Base-by-base conservation (phyloP, 1,284 basidiomycete genomes). In the Sphagnurus paluster region DNA sequence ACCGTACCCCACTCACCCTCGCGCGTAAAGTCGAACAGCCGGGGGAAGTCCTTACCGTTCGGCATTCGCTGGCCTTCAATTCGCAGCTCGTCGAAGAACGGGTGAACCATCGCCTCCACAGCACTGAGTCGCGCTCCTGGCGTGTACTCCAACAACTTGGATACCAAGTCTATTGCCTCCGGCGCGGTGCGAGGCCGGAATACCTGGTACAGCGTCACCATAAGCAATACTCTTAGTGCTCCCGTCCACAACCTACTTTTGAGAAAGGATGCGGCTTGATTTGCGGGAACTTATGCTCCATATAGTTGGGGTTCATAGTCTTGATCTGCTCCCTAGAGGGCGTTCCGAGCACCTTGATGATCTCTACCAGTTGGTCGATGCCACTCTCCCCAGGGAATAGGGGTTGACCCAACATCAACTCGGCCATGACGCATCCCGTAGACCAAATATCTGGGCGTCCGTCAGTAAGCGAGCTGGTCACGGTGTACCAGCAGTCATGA, bases 291-390 rank as follows among this genome's bases (percentile, higher is more conserved):
- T 98, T 98, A 84, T 99, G 96, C 69, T 99, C 97, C 97, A 99
- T 99, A 75, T 99, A 99, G 75, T 96, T 96, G 41, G 97, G 96
- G 72, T 99, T 99, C 96, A 99, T 99, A 58, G 97, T 98, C 87
- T 98, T 98, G 82, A 99, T 99, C 72, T 99, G 97, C 67, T 99
- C 97, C 58, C 96, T 79, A 48, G 96, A 96, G 0, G 96, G 96
- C 17, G 97, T 99, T 16, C 96, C 96, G 52, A 99, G 83, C 34
- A 99, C 94, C 73, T 99, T 99, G 87, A 99, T 99, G 63, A 99
- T 99, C 74, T 99, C 96, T 40, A 99, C 96, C 59, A 99, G 71
- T 75, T 99, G 96, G 72, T 99, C 96, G 63, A 99, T 99, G n/a
- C 96, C 96, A 61, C 93, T 96, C 75, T 99, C 97, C 55, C 96